Conservation (phyloP, 305 asterid species). For the Rubia tinctorum region DNA sequence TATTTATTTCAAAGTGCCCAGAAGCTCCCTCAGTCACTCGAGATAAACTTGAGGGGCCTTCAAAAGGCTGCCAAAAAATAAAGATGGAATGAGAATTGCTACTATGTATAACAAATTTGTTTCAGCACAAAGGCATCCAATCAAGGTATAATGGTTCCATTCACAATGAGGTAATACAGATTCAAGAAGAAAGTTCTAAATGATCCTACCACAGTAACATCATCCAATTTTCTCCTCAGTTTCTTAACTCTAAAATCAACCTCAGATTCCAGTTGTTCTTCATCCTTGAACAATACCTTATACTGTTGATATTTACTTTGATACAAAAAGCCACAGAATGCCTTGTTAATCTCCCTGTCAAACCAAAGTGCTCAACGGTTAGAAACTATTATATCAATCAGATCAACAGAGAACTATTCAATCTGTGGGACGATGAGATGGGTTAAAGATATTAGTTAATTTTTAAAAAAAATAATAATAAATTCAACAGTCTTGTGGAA, state of each 20-base stretch:
- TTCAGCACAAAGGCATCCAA: neutral
- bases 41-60: slow-evolving; percentile 30
- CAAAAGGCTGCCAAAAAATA: slow-evolving; percentile 18
- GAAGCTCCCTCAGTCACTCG: slow-evolving; percentile 19
- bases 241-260: slow-evolving; percentile 15
- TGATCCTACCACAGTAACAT: slow-evolving; percentile 19
- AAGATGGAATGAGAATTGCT: slow-evolving; percentile 2
- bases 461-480: neutral
- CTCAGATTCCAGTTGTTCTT: slow-evolving; percentile 18
- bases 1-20: slow-evolving; percentile 9
- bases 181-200: slow-evolving; percentile 6
- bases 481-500: neutral
- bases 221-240: slow-evolving; percentile 9
- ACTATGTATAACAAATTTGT: neutral
- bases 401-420: neutral
- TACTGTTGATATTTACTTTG: slow-evolving; percentile 32
- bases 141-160: neutral
- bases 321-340: slow-evolving; percentile 72
- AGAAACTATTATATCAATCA: neutral
- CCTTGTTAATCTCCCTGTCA: slow-evolving; percentile 74
- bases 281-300: slow-evolving; percentile 25
- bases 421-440: neutral
- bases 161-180: neutral
- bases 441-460: neutral
- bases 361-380: neutral